These are phyloP conservation scores for Botryotinia narcissicola DNA, from an alignment of 2,329 filamentous ascomycete species.

Conservation along the genomic window DNA sequence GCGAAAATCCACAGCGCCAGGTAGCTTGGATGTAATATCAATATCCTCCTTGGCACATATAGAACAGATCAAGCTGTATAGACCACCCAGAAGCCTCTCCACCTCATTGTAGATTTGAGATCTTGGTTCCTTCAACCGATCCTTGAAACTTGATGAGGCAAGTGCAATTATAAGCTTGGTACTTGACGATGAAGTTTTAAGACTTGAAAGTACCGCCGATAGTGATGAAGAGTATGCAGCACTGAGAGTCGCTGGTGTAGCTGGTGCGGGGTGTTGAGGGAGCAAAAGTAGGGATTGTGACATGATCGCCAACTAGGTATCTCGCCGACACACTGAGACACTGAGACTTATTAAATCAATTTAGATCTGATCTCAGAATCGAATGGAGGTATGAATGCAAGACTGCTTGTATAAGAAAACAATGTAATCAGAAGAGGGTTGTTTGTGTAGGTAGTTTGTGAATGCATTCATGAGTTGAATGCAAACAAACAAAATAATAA, in stretches of 20 bases:
- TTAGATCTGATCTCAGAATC: neutral
- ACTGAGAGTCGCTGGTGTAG: slow-evolving; percentile 50
- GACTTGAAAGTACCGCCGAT: slow-evolving; percentile 50
- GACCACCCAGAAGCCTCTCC: slow-evolving; percentile 69
- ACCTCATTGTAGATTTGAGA: slow-evolving; percentile 59
- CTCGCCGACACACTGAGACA: neutral
- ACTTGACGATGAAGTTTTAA: slow-evolving; percentile 44
- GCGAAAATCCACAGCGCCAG: slow-evolving; percentile 72
- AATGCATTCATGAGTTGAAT: neutral
- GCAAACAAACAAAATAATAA: neutral
- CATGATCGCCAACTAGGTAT: slow-evolving; percentile 12
- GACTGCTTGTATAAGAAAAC: neutral
- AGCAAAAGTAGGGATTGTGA: slow-evolving; percentile 58
- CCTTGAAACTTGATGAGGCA: slow-evolving; percentile 56
- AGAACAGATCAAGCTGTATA: slow-evolving; percentile 76
- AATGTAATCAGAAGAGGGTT: neutral
- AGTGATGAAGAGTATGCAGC: slow-evolving; percentile 61
- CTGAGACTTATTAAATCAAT: neutral
- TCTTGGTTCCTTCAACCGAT: slow-evolving; percentile 50
- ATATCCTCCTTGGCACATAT: slow-evolving; percentile 60
- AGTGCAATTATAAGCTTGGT: slow-evolving; percentile 49
- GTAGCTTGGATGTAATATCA: slow-evolving; percentile 60
- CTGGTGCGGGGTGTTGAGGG: slow-evolving; percentile 59
- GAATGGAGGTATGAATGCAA: neutral
- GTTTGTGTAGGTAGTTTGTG: neutral